Percentiles rank a stretch among this genome's conserved stretches.
Evolutionary conservation across 805 yeast genomes (phyloP).

Genomic region (Kluyveromyces starmeri): DNA sequence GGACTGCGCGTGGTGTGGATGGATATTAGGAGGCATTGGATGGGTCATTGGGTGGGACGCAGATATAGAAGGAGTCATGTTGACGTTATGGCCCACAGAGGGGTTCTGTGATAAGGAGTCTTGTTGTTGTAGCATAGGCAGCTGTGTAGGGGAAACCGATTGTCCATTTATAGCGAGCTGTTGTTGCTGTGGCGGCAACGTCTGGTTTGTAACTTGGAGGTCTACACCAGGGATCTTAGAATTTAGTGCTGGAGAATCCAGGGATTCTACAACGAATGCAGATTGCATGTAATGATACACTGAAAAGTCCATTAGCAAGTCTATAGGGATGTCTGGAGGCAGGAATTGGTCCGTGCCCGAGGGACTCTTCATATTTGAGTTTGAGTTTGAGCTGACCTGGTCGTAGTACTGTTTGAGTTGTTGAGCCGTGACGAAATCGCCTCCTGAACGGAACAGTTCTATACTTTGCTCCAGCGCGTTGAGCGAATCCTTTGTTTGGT

Average conservation of each 20-base stretch:
- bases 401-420: conserved; percentile 7
- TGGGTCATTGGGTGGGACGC: background rate
- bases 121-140: background rate
- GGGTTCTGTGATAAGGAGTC: background rate
- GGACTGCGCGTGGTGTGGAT: background rate
- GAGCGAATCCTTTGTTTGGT: conserved; percentile 13
- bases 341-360: conserved; percentile 2
- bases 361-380: background rate
- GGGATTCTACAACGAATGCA: conserved; percentile 2
- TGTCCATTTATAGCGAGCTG: no score
- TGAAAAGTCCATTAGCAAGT: conserved; percentile 14
- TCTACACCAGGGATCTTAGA: conserved; percentile 2
- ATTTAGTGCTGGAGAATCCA: background rate
- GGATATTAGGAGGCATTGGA: conserved; percentile 1
- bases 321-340: conserved; percentile 18
- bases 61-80: background rate
- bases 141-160: background rate
- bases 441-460: conserved; percentile 13
- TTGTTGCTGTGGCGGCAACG: background rate
- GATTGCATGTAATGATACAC: conserved; percentile 8
- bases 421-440: conserved; percentile 7
- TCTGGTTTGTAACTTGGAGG: background rate
- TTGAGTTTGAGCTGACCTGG: conserved; percentile 3
- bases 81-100: background rate
- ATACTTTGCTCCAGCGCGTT: conserved; percentile 16